These are phyloP conservation scores for Hygrocybe punicea DNA, from an alignment of 768 basidiomycete genomes.

Conservation along the genomic window DNA sequence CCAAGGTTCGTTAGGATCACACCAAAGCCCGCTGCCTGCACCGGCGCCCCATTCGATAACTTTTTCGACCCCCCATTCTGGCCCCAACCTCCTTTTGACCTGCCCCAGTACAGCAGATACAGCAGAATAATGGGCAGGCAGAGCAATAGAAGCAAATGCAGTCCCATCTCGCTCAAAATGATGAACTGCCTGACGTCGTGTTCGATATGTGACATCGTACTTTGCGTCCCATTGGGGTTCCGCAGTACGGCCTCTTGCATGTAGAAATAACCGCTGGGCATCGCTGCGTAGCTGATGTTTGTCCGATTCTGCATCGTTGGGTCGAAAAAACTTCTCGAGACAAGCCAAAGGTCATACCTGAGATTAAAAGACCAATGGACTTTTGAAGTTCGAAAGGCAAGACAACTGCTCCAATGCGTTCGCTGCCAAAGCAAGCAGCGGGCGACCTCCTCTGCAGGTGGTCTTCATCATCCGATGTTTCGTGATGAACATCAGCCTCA, in stretches of 20 bases:
- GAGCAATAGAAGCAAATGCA: slow-evolving; percentile 81
- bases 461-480: slow-evolving; percentile 23
- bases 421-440: slow-evolving; percentile 77
- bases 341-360: slow-evolving; percentile 43
- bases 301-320: slow-evolving; percentile 49
- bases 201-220: slow-evolving; percentile 60
- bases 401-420: slow-evolving; percentile 64
- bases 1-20: slow-evolving; percentile 14
- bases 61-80: slow-evolving; percentile 54
- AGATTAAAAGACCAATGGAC: slow-evolving; percentile 64
- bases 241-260: slow-evolving; percentile 24
- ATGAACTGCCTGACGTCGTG: slow-evolving; percentile 51
- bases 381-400: slow-evolving; percentile 69
- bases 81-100: slow-evolving; percentile 58
- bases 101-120: slow-evolving; percentile 73
- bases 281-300: slow-evolving; percentile 65
- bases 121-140: slow-evolving; percentile 82
- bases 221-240: slow-evolving; percentile 50
- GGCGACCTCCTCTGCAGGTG: slow-evolving; percentile 59
- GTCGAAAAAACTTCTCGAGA: not conserved
- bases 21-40: slow-evolving; percentile 84
- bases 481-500: slow-evolving; percentile 33
- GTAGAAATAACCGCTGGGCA: slow-evolving; percentile 64
- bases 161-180: slow-evolving; percentile 71
- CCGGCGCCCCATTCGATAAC: slow-evolving; percentile 85